Base-by-base conservation (phyloP, 192 early-diverging fungal genomes). In the Neocallimastix lanati region DNA sequence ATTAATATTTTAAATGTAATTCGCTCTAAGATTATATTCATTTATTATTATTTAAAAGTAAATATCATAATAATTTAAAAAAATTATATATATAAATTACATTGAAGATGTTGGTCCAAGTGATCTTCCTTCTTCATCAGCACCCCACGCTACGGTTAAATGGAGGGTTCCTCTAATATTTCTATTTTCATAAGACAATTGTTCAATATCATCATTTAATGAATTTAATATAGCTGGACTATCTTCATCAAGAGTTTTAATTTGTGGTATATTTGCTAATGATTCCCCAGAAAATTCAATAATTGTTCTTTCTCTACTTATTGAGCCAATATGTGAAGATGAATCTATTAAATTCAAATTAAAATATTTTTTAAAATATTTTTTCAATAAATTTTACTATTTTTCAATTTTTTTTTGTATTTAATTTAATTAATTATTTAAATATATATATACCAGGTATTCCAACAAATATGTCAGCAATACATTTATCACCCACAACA, bases 91-190 rank as follows among this genome's bases (percentile, higher is more conserved):
- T 14, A 35, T 81, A 14, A 14, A 81, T 33, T 79, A 85, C 84
- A 76, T 78, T 81, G 80, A 81, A 12, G 81, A 29, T 18, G 82
- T 76, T 12, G 85, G 85, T 16, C 85, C 85, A 28, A 85, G 29
- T 9, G 30, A 80, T n/a, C 80, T 81, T 79, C 86, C 86, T 2
- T 82, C 80, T 4, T 85, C 82, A 28, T 84, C 81, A 27, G 83
- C 86, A 28, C 84, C 85, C 87, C 87, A 88, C 13, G 81, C 81
- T 29, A 82, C 82, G 50, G 80, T 78, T 25, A 87, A 29, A 29
- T 78, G 78, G 1, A 88, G 80, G 2, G 79, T 77, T 15, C 87
- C 87, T 16, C 30, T 38, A n/a, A 81, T 80, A 82, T 84, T 85
- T 29, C 33, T 77, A 29, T 85, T 40, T 30, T 37, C 82, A 77